These are phyloP conservation scores for Clitoria ternatea DNA, from an alignment of 306 rosid genomes.

Conservation along the genomic window DNA sequence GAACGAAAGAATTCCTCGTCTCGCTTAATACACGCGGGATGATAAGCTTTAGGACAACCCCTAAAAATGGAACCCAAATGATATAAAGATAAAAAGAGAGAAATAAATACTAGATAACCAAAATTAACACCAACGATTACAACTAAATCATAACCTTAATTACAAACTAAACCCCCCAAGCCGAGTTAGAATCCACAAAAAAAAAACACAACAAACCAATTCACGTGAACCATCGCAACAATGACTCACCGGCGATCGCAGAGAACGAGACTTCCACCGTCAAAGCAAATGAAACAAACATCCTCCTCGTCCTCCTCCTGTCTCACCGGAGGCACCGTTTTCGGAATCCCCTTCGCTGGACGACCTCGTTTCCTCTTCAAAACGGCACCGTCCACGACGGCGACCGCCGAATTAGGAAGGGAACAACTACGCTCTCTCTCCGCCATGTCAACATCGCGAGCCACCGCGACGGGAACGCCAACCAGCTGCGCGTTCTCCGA, in stretches of 20 bases:
- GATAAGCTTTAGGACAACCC: slow-evolving; percentile 98
- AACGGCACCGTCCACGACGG: slow-evolving; percentile 23
- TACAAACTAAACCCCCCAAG: slow-evolving; percentile 18
- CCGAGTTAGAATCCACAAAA: neutral
- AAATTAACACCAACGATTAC: neutral
- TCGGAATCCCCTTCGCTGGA: slow-evolving; percentile 53
- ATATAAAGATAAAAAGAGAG: neutral
- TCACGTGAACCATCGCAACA: neutral
- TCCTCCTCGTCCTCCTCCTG: slow-evolving; percentile 71
- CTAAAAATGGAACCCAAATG: slow-evolving; percentile 28
- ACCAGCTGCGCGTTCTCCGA: slow-evolving; percentile 34
- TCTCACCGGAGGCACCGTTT: slow-evolving; percentile 36
- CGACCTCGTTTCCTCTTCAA: slow-evolving; percentile 74
- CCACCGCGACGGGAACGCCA: slow-evolving; percentile 12
- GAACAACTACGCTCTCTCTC: neutral
- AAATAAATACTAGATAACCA: neutral
- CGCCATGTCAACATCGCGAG: slow-evolving; percentile 21
- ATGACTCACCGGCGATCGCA: slow-evolving; percentile 95
- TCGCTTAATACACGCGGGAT: slow-evolving; percentile 86
- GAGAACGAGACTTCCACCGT: slow-evolving; percentile 95
- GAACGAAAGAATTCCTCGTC: slow-evolving; percentile 88
- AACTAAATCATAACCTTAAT: slow-evolving; percentile 18
- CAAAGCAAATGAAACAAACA: slow-evolving; percentile 95
- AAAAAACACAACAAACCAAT: no score
- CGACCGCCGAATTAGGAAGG: slow-evolving; percentile 17